These are phyloP conservation scores for Dendrobium chrysotoxum DNA, from an alignment of 106 monocot genomes.

Conservation along the genomic window DNA sequence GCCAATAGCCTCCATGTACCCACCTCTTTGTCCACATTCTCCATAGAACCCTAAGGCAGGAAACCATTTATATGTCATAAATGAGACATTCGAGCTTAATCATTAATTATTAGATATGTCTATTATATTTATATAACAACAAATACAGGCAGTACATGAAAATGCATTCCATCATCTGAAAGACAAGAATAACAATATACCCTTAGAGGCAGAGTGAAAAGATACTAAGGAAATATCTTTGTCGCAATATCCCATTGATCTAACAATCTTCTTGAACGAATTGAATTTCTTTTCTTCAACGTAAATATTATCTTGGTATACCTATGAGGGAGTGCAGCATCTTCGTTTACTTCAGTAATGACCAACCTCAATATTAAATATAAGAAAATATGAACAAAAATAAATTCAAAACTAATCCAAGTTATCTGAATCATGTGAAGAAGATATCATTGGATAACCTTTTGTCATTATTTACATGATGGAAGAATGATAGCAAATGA, in stretches of 20 bases:
- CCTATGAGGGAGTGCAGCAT: slow-evolving; percentile 29
- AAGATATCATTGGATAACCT: too few species aligned
- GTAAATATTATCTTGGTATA: slow-evolving; percentile 96
- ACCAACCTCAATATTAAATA: neutral
- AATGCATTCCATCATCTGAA: neutral
- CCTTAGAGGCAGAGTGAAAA: slow-evolving; percentile 91
- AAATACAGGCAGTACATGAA: neutral
- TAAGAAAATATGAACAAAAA: neutral
- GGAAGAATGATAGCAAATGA: too few species aligned
- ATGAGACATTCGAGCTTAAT: neutral
- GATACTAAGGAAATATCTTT: slow-evolving; percentile 76
- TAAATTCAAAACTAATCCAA: neutral
- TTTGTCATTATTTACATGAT: too few species aligned
- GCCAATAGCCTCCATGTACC: slow-evolving; percentile 93
- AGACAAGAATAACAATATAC: slow-evolving; percentile 16
- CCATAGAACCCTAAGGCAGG: slow-evolving; percentile 69
- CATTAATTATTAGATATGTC: neutral
- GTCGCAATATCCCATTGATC: slow-evolving; percentile 81
- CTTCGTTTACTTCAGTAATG: too few species aligned
- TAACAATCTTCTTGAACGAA: slow-evolving; percentile 93
- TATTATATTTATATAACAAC: neutral
- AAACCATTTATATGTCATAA: neutral
- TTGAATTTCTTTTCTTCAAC: slow-evolving; percentile 84
- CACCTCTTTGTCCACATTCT: slow-evolving; percentile 96
- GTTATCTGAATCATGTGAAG: too few species aligned